phyloP scores from a whole-genome alignment of 495 filamentous ascomycete genomes.

The Hyphodiscus hymeniophilus region DNA sequence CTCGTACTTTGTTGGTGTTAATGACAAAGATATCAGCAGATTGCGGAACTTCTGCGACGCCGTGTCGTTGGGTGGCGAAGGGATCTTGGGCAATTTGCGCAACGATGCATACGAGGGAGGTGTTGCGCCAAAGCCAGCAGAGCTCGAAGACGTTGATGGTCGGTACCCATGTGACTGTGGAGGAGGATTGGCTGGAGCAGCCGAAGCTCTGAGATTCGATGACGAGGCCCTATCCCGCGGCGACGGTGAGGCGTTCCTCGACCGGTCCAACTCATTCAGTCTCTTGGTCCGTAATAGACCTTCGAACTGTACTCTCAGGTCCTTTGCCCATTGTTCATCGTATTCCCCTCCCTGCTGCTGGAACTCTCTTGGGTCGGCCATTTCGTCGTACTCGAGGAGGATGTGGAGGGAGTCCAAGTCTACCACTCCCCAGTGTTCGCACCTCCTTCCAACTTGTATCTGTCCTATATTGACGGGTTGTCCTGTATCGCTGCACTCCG shows the following conservation, averaged over 20 bases:
- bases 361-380: conserved; percentile 19
- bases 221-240: conserved; percentile 38
- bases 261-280: conserved; percentile 62
- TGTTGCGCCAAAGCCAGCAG: conserved; percentile 22
- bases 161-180: conserved; percentile 25
- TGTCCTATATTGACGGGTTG: conserved; percentile 3
- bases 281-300: conserved; percentile 68
- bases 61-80: conserved; percentile 64
- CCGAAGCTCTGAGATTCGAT: conserved; percentile 28
- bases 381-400: conserved; percentile 17
- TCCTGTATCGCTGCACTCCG: not conserved
- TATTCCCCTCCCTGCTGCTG: conserved; percentile 29
- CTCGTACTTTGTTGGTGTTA: conserved; percentile 86
- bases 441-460: conserved; percentile 9
- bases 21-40: conserved; percentile 69
- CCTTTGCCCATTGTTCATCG: conserved; percentile 45
- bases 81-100: conserved; percentile 71
- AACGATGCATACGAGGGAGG: conserved; percentile 59
- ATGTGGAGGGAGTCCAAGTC: conserved; percentile 13
- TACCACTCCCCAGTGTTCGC: conserved; percentile 8
- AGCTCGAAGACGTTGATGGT: conserved; percentile 32
- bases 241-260: conserved; percentile 48
- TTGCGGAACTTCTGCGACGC: conserved; percentile 76
- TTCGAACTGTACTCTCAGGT: conserved; percentile 56
- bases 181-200: conserved; percentile 24